A percentile compares a stretch with the other conserved stretches of the same genome.
phyloP scores from a whole-genome alignment of 2,329 filamentous ascomycete genomes.

The Rasamsonia emersonii region DNA sequence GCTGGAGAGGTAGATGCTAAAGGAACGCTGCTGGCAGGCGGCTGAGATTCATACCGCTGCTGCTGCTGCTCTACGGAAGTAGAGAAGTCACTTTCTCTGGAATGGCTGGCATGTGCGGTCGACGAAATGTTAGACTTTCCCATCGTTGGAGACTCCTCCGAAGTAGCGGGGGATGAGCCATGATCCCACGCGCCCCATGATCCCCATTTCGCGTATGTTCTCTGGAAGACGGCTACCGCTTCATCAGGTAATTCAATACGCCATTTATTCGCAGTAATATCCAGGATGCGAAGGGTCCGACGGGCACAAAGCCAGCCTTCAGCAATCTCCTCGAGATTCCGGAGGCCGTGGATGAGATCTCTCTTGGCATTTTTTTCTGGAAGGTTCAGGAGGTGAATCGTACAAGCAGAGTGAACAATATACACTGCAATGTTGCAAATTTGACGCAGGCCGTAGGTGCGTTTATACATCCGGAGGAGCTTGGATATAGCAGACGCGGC shows the following conservation, averaged over 20 bases:
- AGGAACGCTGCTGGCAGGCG: no score
- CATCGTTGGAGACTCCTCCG: slow-evolving; percentile 17
- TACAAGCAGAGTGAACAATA: slow-evolving; percentile 88
- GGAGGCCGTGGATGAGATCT: slow-evolving; percentile 84
- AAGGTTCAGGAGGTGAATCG: slow-evolving; percentile 85
- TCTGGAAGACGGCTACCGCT: slow-evolving; percentile 63
- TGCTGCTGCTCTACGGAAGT: no score
- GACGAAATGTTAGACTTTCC: slow-evolving; percentile 11
- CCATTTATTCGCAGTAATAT: slow-evolving; percentile 81
- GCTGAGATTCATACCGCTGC: no score
- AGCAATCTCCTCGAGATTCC: slow-evolving; percentile 88
- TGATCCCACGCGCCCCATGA: slow-evolving; percentile 48
- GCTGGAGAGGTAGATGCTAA: no score
- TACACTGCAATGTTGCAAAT: slow-evolving; percentile 97
- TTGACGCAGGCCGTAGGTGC: slow-evolving; percentile 79
- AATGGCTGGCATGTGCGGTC: no score
- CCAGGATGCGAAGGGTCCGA: slow-evolving; percentile 75
- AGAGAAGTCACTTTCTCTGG: no score
- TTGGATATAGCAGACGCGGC: slow-evolving; percentile 87
- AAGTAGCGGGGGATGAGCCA: slow-evolving; percentile 19
- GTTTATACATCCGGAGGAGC: slow-evolving; percentile 87
- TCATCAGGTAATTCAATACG: slow-evolving; percentile 78
- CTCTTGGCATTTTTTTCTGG: slow-evolving; percentile 84
- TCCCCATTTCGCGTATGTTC: slow-evolving; percentile 73
- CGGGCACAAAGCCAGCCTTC: slow-evolving; percentile 90